Evolutionary conservation across 2,329 filamentous ascomycete genomes (phyloP).

Genomic region (Fusarium proliferatum): DNA sequence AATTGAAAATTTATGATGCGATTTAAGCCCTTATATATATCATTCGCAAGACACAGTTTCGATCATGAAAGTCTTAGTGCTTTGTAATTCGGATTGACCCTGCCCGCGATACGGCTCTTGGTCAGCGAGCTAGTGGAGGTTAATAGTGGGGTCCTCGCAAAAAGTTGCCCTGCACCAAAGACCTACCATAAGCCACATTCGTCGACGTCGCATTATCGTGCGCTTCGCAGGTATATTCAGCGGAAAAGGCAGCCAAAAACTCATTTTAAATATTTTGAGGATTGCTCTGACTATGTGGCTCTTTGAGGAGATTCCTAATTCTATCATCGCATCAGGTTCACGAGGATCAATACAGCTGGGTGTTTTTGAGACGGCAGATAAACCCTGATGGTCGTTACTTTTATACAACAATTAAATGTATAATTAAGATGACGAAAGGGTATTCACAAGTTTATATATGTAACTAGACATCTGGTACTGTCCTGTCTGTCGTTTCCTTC

Average conservation of each 20-base stretch:
- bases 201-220: too few species aligned
- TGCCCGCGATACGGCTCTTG: background rate
- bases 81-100: conserved; percentile 7
- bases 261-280: background rate
- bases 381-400: too few species aligned
- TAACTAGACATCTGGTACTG: background rate
- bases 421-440: too few species aligned
- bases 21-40: background rate
- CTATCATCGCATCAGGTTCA: fast-evolving
- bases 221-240: fast-evolving
- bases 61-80: background rate
- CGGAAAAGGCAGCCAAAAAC: fast-evolving
- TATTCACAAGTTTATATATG: too few species aligned
- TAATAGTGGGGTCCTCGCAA: conserved; percentile 8
- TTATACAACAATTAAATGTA: too few species aligned
- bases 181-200: background rate
- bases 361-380: background rate
- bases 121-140: background rate
- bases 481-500: background rate
- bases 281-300: too few species aligned
- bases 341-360: background rate
- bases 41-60: background rate
- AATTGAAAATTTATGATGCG: fast-evolving
- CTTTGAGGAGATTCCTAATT: background rate
- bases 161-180: conserved; percentile 1